Evolutionary conservation across 228 moss, liverwort and hornwort species (phyloP).

Genomic region (Sphagnum magellanicum): DNA sequence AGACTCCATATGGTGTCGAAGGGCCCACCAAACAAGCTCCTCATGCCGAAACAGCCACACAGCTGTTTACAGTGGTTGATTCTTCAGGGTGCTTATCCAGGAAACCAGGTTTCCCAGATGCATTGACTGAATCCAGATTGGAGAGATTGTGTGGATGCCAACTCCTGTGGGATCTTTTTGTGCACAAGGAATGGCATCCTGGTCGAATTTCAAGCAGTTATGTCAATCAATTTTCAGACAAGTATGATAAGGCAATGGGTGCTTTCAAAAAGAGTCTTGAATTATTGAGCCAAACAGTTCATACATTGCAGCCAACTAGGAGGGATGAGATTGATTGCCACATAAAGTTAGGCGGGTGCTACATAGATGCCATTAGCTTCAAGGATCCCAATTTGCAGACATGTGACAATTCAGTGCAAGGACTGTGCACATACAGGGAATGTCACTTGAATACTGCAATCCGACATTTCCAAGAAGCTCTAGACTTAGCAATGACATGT

Average conservation of each 20-base stretch:
- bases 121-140: neutral
- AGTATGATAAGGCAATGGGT: neutral
- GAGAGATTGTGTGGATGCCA: neutral
- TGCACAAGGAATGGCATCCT: neutral
- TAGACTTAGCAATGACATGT: conserved; percentile 3
- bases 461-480: conserved; percentile 8
- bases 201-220: neutral
- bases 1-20: neutral
- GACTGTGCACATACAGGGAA: conserved; percentile 1
- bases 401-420: neutral
- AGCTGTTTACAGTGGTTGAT: neutral
- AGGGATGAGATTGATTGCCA: neutral
- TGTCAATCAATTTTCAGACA: neutral
- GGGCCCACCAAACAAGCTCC: neutral
- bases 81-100: neutral
- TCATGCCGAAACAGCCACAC: neutral
- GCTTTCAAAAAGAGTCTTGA: neutral
- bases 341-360: neutral
- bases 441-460: conserved; percentile 1
- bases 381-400: neutral
- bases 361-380: neutral
- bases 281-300: neutral
- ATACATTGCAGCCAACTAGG: neutral
- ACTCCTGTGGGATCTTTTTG: neutral
- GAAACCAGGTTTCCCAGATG: neutral